Evolutionary conservation across 2,329 filamentous ascomycete species (phyloP).

Genomic region (Didymella glomerata): DNA sequence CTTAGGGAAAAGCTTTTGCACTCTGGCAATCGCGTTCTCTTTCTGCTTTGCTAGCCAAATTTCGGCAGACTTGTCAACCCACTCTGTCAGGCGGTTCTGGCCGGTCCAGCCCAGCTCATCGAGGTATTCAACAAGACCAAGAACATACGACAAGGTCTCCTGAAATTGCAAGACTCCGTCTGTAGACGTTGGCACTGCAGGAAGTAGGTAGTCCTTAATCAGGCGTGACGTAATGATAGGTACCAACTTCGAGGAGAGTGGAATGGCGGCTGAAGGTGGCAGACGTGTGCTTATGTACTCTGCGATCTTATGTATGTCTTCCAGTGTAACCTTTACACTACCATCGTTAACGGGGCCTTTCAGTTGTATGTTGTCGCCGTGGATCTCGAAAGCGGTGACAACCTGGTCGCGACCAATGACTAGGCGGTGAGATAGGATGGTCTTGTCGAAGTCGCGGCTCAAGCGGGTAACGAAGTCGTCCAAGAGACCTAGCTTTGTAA

Average conservation of each 20-base stretch:
- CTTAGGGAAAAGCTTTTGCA: conserved; percentile 72
- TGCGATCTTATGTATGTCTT: conserved; percentile 53
- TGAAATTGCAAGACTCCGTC: conserved; percentile 77
- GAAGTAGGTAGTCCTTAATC: conserved; percentile 76
- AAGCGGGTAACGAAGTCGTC: conserved; percentile 65
- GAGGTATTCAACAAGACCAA: conserved; percentile 70
- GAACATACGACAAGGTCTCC: conserved; percentile 69
- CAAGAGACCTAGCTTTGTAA: conserved; percentile 51
- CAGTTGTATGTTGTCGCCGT: conserved; percentile 48
- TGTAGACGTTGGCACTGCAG: conserved; percentile 77
- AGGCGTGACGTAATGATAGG: conserved; percentile 72
- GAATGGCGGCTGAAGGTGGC: conserved; percentile 57
- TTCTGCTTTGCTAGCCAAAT: conserved; percentile 87
- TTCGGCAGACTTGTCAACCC: conserved; percentile 80
- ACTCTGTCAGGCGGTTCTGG: conserved; percentile 72
- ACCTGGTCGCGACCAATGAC: conserved; percentile 45
- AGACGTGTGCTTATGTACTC: conserved; percentile 62
- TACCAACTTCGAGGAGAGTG: conserved; percentile 75
- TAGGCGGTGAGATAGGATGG: conserved; percentile 69
- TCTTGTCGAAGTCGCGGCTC: conserved; percentile 69
- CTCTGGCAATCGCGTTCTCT: conserved; percentile 77
- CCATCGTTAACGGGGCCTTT: conserved; percentile 38
- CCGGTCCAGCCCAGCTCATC: conserved; percentile 69
- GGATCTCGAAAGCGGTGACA: conserved; percentile 43
- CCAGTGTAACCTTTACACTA: conserved; percentile 40